These are phyloP conservation scores for Suillus sp. DNA, from an alignment of 768 basidiomycete species.

Conservation along the genomic window DNA sequence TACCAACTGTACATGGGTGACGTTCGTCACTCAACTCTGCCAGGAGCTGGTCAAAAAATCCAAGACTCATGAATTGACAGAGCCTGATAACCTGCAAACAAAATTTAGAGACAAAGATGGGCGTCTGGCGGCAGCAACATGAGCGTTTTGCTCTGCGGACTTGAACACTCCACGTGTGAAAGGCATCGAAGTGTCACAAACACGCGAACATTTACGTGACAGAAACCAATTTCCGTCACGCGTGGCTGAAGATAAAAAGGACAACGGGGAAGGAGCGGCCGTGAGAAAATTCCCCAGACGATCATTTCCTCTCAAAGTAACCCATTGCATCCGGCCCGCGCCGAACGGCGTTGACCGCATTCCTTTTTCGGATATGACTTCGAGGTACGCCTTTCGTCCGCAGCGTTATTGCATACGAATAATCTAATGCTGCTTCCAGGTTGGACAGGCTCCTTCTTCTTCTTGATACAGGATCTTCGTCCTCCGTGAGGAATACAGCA, in stretches of 20 bases:
- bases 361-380: constrained; percentile 69
- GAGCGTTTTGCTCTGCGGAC: constrained; percentile 4
- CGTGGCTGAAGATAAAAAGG: constrained; percentile 63
- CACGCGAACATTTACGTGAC: constrained; percentile 39
- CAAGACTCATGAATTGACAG: neutral
- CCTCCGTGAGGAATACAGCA: constrained; percentile 89
- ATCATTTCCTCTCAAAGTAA: constrained; percentile 48
- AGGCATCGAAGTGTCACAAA: constrained; percentile 13
- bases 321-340: constrained; percentile 40
- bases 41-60: constrained; percentile 9
- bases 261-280: constrained; percentile 44
- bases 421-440: constrained; percentile 43
- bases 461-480: constrained; percentile 92
- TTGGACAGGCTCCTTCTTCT: constrained; percentile 96
- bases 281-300: constrained; percentile 56
- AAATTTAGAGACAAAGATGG: neutral
- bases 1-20: constrained; percentile 9
- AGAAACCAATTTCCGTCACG: constrained; percentile 42
- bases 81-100: neutral
- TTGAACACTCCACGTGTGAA: constrained; percentile 19
- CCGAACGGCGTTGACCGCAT: constrained; percentile 53
- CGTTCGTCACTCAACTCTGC: constrained; percentile 2
- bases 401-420: neutral
- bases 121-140: neutral
- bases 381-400: constrained; percentile 50